Evolutionary conservation across 257 asterid genomes (phyloP).

Genomic region (Nicotiana tabacum): DNA sequence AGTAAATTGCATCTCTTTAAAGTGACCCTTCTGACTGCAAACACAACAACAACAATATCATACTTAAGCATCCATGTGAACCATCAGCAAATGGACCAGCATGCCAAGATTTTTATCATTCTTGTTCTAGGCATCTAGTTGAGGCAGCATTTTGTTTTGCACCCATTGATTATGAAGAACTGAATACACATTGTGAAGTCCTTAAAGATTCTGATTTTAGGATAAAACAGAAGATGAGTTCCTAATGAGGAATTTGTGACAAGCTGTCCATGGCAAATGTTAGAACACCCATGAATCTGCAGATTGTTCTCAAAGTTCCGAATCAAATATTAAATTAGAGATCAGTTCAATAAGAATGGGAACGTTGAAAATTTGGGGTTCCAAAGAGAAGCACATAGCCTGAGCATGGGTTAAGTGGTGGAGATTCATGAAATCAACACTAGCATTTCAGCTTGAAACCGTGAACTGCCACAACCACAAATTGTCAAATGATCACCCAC

Average conservation of each 20-base stretch:
- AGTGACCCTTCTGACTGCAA: conserved; percentile 67
- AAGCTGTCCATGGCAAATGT: background rate
- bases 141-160: background rate
- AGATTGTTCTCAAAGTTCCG: background rate
- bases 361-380: background rate
- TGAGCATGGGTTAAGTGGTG: background rate
- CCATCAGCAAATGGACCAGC: background rate
- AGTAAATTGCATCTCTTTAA: conserved; percentile 77
- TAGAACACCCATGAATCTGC: background rate
- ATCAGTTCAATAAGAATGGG: background rate
- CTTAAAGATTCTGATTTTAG: background rate
- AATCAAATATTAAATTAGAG: background rate
- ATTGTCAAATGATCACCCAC: background rate
- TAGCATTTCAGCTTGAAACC: background rate
- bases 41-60: background rate
- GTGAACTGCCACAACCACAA: background rate
- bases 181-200: background rate
- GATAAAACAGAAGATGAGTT: background rate
- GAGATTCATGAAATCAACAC: background rate
- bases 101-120: background rate
- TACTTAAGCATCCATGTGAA: background rate
- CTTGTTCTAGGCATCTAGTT: background rate
- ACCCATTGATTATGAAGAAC: background rate
- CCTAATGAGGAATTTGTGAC: background rate
- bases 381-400: background rate